A percentile compares a stretch with the other conserved stretches of the same genome.
These are phyloP conservation scores for Trichothecium roseum DNA, from an alignment of 2,329 filamentous ascomycete genomes.

Conservation along the genomic window DNA sequence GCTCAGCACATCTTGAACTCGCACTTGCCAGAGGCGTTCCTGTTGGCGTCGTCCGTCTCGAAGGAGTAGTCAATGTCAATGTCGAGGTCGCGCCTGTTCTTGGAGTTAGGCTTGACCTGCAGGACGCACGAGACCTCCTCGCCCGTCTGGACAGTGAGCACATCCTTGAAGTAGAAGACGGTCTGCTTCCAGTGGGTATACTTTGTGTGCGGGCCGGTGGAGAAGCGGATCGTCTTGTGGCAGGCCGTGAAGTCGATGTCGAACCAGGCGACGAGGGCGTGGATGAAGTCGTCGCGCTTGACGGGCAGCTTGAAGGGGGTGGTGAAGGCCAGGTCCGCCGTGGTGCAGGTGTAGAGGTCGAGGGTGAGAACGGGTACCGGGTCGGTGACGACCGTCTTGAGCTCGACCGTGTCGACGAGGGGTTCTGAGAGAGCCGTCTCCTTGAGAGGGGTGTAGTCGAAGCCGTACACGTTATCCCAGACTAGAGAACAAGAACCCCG, in stretches of 20 bases:
- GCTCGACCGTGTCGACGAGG: conserved; percentile 92
- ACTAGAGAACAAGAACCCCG: conserved; percentile 48
- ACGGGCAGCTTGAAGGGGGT: conserved; percentile 65
- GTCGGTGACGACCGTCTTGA: conserved; percentile 95
- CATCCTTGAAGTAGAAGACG: conserved; percentile 92
- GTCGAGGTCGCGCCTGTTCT: conserved; percentile 92
- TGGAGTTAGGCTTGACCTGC: conserved; percentile 77
- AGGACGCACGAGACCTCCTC: conserved; percentile 69
- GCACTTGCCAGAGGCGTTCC: conserved; percentile 58
- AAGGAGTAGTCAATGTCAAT: conserved; percentile 79
- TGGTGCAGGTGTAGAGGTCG: conserved; percentile 84
- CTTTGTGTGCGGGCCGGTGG: conserved; percentile 93
- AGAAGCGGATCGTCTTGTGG: conserved; percentile 96
- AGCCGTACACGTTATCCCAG: conserved; percentile 99
- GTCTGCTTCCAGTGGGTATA: conserved; percentile 99
- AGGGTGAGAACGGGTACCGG: conserved; percentile 75
- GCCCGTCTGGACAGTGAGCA: conserved; percentile 80
- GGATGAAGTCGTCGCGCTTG: conserved; percentile 87
- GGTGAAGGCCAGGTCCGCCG: conserved; percentile 74
- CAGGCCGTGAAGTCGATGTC: conserved; percentile 97
- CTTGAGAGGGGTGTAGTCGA: conserved; percentile 92
- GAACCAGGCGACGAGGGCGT: conserved; percentile 96
- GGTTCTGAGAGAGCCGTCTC: conserved; percentile 88
- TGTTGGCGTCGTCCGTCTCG: conserved; percentile 61
- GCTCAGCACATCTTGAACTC: conserved; percentile 69